Base-by-base conservation (phyloP, 345 rosid genomes). In the Conringia planisiliqua region DNA sequence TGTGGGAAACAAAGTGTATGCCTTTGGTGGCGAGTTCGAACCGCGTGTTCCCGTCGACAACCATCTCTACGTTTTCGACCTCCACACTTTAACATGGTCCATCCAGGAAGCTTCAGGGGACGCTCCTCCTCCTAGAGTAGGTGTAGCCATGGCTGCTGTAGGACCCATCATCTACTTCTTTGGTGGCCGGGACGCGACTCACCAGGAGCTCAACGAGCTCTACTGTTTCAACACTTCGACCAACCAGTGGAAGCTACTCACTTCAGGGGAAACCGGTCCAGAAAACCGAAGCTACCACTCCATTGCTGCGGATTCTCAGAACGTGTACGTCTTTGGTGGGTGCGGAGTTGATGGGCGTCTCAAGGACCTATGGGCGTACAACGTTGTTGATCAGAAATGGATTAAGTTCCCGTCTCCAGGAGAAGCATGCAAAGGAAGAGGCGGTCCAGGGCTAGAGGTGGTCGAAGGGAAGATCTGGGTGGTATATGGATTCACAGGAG, bases 1-100 rank as follows among this genome's bases (percentile, higher is more conserved):
- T 8, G 86, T 93, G 1, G 92, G 88, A 3, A 59, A 76, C 27
- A 88, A 84, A 77, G 84, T 85, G 40, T 93, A 91, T 14, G 88
- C 88, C 30, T 89, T 93, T 12, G 97, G 97, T 3, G 97, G 98
- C 5, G 97, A 93, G 73, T 87, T 86, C 68, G 39, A 76, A 14
- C 98, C 97, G 0, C 92, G 97, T 40, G 95, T 89, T 71, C 97
- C 98, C 0, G 96, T 93, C 0, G 97, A 93, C 84, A 91, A 91
- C 89, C 66, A 83, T 2, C 87, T 93, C 67, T 75, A 91, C 22
- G 85, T 84, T 35, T 89, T 91, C 33, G 91, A 93, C 75, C 88
- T 93, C 51, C 20, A 76, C 62, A 78, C 82, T 66, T 61, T 57
- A 43, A 79, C 92, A 12, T 91, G 96, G 98, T 85, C 94, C 0